A percentile compares a stretch with the other conserved stretches of the same genome.
Conservation (phyloP, 2,329 filamentous ascomycete species). For the Ophiostoma fasciatum region DNA sequence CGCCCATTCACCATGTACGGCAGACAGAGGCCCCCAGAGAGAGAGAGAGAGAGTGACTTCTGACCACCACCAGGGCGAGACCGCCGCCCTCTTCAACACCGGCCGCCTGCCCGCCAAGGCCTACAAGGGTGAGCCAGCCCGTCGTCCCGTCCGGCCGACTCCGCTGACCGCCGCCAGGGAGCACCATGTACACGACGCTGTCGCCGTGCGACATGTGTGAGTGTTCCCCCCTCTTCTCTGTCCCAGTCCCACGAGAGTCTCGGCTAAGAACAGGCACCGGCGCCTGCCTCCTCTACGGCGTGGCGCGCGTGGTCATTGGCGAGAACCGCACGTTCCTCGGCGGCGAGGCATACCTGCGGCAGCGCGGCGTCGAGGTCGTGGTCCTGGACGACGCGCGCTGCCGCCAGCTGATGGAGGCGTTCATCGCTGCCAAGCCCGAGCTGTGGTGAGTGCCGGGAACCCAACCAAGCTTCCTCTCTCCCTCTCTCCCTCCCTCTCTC, state of each 20-base stretch:
- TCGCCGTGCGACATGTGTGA: slow-evolving; percentile 67
- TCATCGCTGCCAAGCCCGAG: slow-evolving; percentile 57
- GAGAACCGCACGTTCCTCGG: slow-evolving; percentile 65
- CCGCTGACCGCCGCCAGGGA: slow-evolving; percentile 22
- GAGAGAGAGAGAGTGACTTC: background rate
- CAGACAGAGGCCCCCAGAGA: background rate
- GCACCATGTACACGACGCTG: slow-evolving; percentile 73
- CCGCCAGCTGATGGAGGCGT: slow-evolving; percentile 53
- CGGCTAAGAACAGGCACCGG: slow-evolving; percentile 37
- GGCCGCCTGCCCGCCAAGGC: slow-evolving; percentile 54
- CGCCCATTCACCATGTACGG: slow-evolving; percentile 55
- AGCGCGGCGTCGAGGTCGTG: slow-evolving; percentile 57
- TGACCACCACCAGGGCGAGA: slow-evolving; percentile 43
- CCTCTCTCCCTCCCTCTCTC: background rate
- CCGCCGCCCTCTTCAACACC: slow-evolving; percentile 58
- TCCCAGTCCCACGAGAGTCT: background rate
- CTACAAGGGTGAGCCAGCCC: slow-evolving; percentile 29
- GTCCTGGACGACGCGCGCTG: slow-evolving; percentile 52
- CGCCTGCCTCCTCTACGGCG: slow-evolving; percentile 61
- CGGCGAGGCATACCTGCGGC: slow-evolving; percentile 54
- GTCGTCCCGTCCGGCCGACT: slow-evolving; percentile 1
- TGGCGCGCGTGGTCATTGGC: slow-evolving; percentile 59
- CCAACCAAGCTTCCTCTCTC: no score
- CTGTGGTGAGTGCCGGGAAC: slow-evolving; percentile 50
- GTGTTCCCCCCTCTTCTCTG: slow-evolving; percentile 4